Conservation (phyloP, 2,329 filamentous ascomycete genomes). For the Fusarium succisae region DNA sequence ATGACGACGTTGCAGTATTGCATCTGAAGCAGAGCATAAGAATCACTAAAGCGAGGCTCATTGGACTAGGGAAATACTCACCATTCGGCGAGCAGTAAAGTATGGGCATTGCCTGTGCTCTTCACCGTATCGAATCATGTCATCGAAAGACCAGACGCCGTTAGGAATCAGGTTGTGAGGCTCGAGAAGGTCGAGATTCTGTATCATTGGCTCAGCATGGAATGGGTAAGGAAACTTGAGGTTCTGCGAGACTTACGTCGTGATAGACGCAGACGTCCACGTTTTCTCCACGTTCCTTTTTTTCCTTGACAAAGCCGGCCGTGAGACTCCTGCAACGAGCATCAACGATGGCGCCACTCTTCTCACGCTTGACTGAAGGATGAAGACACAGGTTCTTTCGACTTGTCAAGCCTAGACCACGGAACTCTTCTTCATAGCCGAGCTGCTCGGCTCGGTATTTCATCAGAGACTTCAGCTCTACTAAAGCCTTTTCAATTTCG, state of each 20-base stretch:
- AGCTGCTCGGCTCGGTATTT: conserved; percentile 91
- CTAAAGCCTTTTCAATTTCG: conserved; percentile 96
- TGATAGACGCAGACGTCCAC: conserved; percentile 96
- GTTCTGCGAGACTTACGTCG: conserved; percentile 67
- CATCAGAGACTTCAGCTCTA: conserved; percentile 92
- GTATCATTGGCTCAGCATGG: conserved; percentile 20
- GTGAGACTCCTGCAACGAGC: conserved; percentile 95
- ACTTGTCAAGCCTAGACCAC: conserved; percentile 90
- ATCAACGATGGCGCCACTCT: conserved; percentile 93
- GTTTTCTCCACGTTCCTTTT: conserved; percentile 93
- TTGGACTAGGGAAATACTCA: conserved; percentile 48
- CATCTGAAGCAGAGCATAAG: conserved; percentile 68
- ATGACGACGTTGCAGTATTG: conserved; percentile 99
- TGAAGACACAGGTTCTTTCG: conserved; percentile 97
- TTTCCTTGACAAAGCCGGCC: conserved; percentile 96
- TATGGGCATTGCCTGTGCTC: conserved; percentile 97
- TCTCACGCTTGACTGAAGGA: conserved; percentile 94
- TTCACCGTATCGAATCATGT: conserved; percentile 88
- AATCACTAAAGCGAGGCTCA: not conserved
- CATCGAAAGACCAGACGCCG: conserved; percentile 95
- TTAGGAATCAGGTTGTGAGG: conserved; percentile 94
- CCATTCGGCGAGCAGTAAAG: conserved; percentile 94
- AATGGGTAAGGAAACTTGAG: not conserved
- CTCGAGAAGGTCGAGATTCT: conserved; percentile 94
- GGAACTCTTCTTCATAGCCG: conserved; percentile 91